Percentiles rank a stretch among this genome's conserved stretches.
Evolutionary conservation across 1,139 yeast species (phyloP).

Genomic region (Pichia sp.): DNA sequence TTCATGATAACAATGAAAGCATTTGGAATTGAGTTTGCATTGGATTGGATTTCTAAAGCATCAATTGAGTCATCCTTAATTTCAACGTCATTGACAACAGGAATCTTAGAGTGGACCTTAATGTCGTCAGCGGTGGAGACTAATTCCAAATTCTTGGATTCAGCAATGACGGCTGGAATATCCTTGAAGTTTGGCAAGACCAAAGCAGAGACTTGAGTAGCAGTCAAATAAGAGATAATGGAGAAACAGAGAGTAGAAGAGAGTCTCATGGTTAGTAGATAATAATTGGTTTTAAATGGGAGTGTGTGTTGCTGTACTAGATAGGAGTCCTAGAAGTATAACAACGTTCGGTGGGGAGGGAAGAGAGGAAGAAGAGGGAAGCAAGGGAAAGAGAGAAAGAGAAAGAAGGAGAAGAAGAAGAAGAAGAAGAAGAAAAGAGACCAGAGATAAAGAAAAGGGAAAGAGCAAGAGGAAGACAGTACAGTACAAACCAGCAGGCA

Average conservation of each 20-base stretch:
- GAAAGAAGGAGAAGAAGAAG: neutral
- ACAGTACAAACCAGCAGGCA: neutral
- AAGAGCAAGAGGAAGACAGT: neutral
- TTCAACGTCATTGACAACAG: conserved; percentile 3
- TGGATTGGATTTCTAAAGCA: conserved; percentile 39
- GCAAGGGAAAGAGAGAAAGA: neutral
- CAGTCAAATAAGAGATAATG: conserved; percentile 44
- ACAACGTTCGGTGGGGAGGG: neutral
- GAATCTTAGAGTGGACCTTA: neutral
- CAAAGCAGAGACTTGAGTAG: conserved; percentile 61
- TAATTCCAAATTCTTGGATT: conserved; percentile 11
- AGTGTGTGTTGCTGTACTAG: conserved; percentile 1
- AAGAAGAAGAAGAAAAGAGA: conserved; percentile 1
- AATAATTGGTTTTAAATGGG: neutral
- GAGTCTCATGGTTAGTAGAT: conserved; percentile 38
- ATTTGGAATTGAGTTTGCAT: conserved; percentile 60
- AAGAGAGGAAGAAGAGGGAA: neutral
- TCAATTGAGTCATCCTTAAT: conserved; percentile 23
- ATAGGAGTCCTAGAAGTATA: neutral
- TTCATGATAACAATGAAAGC: conserved; percentile 80
- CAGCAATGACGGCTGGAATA: conserved; percentile 41
- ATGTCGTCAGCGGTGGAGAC: conserved; percentile 9
- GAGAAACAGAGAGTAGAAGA: conserved; percentile 50
- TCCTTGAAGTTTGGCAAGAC: conserved; percentile 57
- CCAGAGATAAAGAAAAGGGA: neutral